Percentiles rank a stretch among this genome's conserved stretches.
These are phyloP conservation scores for Diaporthe sp. DNA, from an alignment of 2,329 filamentous ascomycete genomes.

Conservation along the genomic window DNA sequence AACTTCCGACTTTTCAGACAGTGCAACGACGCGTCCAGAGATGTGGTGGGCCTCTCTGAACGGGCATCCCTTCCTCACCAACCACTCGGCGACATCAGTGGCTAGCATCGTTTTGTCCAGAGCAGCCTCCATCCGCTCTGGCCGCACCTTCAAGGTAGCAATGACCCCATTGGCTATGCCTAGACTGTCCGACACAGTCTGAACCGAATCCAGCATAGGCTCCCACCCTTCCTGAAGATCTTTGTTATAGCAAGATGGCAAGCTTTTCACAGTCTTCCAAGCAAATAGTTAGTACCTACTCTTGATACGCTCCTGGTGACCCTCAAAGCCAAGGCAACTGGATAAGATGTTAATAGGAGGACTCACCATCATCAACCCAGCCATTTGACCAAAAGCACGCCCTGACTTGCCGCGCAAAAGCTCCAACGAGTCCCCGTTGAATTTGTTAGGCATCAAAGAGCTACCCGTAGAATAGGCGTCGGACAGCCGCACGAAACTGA, in stretches of 20 bases:
- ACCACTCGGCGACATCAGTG: conserved; percentile 75
- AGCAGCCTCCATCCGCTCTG: conserved; percentile 76
- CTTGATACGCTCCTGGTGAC: not conserved
- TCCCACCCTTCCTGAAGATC: conserved; percentile 80
- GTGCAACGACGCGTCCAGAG: conserved; percentile 78
- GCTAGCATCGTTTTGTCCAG: conserved; percentile 76
- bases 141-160: conserved; percentile 73
- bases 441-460: conserved; percentile 85
- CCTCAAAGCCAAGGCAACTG: not conserved
- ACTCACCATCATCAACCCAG: conserved; percentile 63
- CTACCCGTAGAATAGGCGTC: conserved; percentile 86
- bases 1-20: conserved; percentile 72
- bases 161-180: conserved; percentile 82
- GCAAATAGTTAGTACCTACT: not conserved
- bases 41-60: conserved; percentile 88
- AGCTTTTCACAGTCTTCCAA: conserved; percentile 78
- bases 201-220: conserved; percentile 80
- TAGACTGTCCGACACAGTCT: conserved; percentile 79
- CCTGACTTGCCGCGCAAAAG: conserved; percentile 74
- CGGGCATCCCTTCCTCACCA: conserved; percentile 76
- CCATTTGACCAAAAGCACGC: conserved; percentile 61
- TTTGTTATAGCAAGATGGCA: conserved; percentile 79
- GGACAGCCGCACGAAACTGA: conserved; percentile 80
- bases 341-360: not conserved
- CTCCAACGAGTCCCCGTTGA: conserved; percentile 80